Evolutionary conservation across 371 early-diverging fungal species (phyloP).

Genomic region (Smittium mucronatum): DNA sequence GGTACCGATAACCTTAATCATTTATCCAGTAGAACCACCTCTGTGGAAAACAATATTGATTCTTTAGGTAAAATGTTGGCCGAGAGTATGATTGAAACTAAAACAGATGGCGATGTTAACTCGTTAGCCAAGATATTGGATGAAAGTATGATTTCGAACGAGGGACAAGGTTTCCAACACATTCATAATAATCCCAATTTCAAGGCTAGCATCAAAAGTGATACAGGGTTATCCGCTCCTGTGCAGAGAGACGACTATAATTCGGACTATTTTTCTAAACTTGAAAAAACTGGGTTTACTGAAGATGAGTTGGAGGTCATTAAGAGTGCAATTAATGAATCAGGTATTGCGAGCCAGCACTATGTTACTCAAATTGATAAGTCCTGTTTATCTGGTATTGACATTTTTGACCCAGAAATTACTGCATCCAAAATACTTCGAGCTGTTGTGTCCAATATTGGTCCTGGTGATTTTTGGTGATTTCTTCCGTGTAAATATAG

Average conservation of each 20-base stretch:
- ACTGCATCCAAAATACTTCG: constrained; percentile 4
- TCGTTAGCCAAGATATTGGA: background rate
- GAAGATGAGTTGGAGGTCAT: background rate
- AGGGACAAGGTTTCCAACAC: background rate
- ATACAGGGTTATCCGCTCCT: background rate
- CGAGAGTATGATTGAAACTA: background rate
- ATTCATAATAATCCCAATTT: background rate
- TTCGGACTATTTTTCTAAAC: background rate
- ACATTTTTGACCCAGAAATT: background rate
- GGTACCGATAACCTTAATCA: background rate
- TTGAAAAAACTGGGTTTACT: background rate
- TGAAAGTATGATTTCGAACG: background rate
- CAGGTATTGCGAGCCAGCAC: background rate
- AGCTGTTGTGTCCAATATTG: constrained; percentile 1
- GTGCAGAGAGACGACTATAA: background rate
- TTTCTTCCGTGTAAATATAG: too few relatives aligned
- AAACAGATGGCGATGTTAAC: background rate
- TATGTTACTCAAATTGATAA: constrained; percentile 1
- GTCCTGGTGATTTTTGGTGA: background rate
- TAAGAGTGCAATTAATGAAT: background rate
- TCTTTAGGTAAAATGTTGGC: background rate
- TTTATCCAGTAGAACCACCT: background rate
- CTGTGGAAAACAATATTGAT: background rate
- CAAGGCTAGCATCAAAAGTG: background rate
- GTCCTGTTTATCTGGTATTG: constrained; percentile 7